phyloP scores from a whole-genome alignment of 306 rosid species.

The Prinsepia uniflora region DNA sequence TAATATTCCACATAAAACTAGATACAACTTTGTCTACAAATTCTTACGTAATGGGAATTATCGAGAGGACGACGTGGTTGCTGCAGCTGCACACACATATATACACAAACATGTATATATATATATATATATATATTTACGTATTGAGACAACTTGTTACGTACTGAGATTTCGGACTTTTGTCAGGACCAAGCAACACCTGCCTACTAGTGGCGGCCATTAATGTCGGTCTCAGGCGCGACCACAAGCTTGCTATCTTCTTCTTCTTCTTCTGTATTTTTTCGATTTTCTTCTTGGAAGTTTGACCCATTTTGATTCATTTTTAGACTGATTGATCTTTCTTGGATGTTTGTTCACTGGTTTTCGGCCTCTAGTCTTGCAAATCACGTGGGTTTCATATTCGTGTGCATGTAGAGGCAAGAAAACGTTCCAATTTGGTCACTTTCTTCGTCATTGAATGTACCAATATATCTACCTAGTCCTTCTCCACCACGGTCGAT shows the following conservation, averaged over 20 bases:
- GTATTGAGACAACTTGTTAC: background rate
- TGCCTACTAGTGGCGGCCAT: slow-evolving; percentile 17
- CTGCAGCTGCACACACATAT: background rate
- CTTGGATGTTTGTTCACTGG: slow-evolving; percentile 7
- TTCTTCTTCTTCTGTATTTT: background rate
- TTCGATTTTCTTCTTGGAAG: slow-evolving; percentile 5
- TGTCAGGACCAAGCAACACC: slow-evolving; percentile 6
- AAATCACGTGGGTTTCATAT: slow-evolving; percentile 29
- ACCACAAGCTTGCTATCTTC: background rate
- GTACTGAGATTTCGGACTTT: slow-evolving; percentile 22
- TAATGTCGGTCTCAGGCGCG: slow-evolving; percentile 21
- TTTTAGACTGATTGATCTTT: background rate
- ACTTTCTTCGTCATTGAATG: background rate
- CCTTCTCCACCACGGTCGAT: no score
- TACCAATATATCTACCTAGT: no score
- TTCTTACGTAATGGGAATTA: background rate
- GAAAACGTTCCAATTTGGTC: slow-evolving; percentile 1
- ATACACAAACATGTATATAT: no score
- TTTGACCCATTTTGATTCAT: slow-evolving; percentile 3
- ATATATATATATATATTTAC: no score
- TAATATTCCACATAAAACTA: slow-evolving; percentile 13
- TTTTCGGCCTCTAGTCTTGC: slow-evolving; percentile 5
- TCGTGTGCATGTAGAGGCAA: background rate
- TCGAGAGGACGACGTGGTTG: background rate
- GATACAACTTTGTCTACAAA: no score